These are phyloP conservation scores for Aspergillus sp. DNA, from an alignment of 2,329 filamentous ascomycete species.

Conservation along the genomic window DNA sequence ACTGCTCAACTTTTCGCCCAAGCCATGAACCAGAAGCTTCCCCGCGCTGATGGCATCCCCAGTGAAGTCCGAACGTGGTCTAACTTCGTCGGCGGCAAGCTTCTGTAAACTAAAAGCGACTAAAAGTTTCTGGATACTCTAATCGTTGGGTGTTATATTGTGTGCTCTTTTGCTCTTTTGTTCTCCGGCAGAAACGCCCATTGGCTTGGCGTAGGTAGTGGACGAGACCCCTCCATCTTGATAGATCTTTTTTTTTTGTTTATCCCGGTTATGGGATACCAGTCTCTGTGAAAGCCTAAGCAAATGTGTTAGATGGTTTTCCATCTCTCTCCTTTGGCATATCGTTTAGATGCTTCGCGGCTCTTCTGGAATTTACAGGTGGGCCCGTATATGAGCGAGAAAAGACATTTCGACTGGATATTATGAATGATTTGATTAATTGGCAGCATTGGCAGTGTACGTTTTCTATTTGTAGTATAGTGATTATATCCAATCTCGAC, in stretches of 20 bases:
- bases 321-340: slow-evolving; percentile 12
- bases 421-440: slow-evolving; percentile 14
- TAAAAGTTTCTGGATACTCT: slow-evolving; percentile 24
- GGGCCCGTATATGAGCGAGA: slow-evolving; percentile 29
- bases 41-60: slow-evolving; percentile 82
- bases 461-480: slow-evolving; percentile 17
- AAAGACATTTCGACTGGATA: slow-evolving; percentile 24
- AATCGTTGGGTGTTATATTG: slow-evolving; percentile 18
- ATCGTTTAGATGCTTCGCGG: slow-evolving; percentile 13
- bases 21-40: slow-evolving; percentile 96
- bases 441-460: slow-evolving; percentile 13
- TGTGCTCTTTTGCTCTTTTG: slow-evolving; percentile 12
- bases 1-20: slow-evolving; percentile 94
- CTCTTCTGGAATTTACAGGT: slow-evolving; percentile 21
- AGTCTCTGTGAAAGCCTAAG: slow-evolving; percentile 12
- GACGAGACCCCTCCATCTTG: slow-evolving; percentile 27
- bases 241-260: slow-evolving; percentile 33
- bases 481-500: slow-evolving; percentile 16
- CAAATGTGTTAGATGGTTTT: slow-evolving; percentile 9
- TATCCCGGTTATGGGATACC: slow-evolving; percentile 16
- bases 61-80: slow-evolving; percentile 92
- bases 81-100: slow-evolving; percentile 79
- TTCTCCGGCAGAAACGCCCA: slow-evolving; percentile 21
- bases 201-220: slow-evolving; percentile 29
- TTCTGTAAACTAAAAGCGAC: slow-evolving; percentile 38